Conservation (phyloP, 2,329 filamentous ascomycete genomes). For the Westerdykella ornata region DNA sequence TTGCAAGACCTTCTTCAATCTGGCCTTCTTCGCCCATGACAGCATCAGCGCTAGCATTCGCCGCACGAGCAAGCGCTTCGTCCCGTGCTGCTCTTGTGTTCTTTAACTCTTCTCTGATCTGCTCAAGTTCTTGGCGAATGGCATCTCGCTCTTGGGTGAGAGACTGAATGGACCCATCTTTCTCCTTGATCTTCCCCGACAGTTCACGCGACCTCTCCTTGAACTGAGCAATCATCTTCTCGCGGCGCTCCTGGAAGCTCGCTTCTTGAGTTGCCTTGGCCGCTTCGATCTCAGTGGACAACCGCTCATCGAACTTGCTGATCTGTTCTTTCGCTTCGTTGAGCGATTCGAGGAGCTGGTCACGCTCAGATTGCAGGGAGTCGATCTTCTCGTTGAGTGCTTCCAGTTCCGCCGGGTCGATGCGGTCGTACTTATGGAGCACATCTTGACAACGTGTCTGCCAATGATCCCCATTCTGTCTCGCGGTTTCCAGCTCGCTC, state of each 20-base stretch:
- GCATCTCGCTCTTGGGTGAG: slow-evolving; percentile 57
- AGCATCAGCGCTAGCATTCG: slow-evolving; percentile 31
- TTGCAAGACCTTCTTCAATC: slow-evolving; percentile 31
- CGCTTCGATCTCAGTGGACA: slow-evolving; percentile 32
- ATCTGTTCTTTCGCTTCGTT: slow-evolving; percentile 48
- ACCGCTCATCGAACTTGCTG: slow-evolving; percentile 43
- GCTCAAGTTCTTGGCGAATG: slow-evolving; percentile 42
- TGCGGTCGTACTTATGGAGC: slow-evolving; percentile 88
- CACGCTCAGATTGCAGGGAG: slow-evolving; percentile 47
- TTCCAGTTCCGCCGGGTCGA: slow-evolving; percentile 89
- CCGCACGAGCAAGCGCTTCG: slow-evolving; percentile 48
- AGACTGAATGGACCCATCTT: slow-evolving; percentile 44
- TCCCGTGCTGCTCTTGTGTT: slow-evolving; percentile 59
- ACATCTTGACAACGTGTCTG: slow-evolving; percentile 95
- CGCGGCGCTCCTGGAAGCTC: slow-evolving; percentile 45
- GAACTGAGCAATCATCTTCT: slow-evolving; percentile 44
- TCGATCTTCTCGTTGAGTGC: slow-evolving; percentile 73
- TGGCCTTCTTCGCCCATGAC: slow-evolving; percentile 44
- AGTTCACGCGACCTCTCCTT: slow-evolving; percentile 58
- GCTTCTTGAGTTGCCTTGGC: slow-evolving; percentile 22
- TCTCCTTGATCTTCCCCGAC: slow-evolving; percentile 53
- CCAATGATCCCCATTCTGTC: slow-evolving; percentile 89
- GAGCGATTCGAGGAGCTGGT: slow-evolving; percentile 42
- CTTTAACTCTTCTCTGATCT: slow-evolving; percentile 45
- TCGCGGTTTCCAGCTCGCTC: slow-evolving; percentile 79